Percentiles rank a stretch among this genome's conserved stretches.
Conservation (phyloP, 2,329 filamentous ascomycete species). For the Hypocreales sp. region DNA sequence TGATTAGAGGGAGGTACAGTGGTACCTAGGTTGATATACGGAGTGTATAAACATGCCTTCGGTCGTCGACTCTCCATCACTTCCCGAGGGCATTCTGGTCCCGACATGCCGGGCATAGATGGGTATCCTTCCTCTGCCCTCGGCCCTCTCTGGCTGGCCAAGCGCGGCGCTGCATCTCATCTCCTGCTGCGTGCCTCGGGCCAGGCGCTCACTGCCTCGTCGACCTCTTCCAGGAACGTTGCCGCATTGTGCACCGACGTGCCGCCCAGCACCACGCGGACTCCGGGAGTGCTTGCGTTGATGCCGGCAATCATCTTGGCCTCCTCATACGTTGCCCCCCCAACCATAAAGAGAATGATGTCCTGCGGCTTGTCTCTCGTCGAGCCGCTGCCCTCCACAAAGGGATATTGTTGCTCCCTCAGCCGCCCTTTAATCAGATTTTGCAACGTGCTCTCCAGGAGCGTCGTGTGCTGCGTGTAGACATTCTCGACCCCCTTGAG, state of each 20-base stretch:
- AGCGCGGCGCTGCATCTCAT: too few relatives aligned
- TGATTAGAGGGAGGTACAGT: too few relatives aligned
- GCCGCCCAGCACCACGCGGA: conserved; percentile 78
- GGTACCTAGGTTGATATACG: too few relatives aligned
- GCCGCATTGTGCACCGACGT: conserved; percentile 79
- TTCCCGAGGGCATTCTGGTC: too few relatives aligned
- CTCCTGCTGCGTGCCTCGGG: too few relatives aligned
- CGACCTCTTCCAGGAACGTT: conserved; percentile 81
- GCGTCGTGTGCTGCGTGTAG: conserved; percentile 91
- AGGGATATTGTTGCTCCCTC: conserved; percentile 79
- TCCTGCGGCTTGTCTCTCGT: conserved; percentile 95
- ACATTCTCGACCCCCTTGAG: conserved; percentile 97
- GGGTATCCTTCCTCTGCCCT: too few relatives aligned
- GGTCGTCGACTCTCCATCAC: too few relatives aligned
- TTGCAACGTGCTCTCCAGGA: conserved; percentile 75
- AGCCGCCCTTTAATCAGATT: conserved; percentile 86
- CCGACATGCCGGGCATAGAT: too few relatives aligned
- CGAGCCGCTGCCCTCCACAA: conserved; percentile 73
- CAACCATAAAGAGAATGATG: conserved; percentile 86
- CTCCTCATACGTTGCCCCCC: conserved; percentile 90
- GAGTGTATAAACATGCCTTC: too few relatives aligned
- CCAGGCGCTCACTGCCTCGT: conserved; percentile 78
- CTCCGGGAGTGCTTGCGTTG: conserved; percentile 77
- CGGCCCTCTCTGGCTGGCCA: too few relatives aligned
- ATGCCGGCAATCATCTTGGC: conserved; percentile 92